Evolutionary conservation across 306 rosid species (phyloP), one percentile per base, ranked within the genome.

Genomic region (Echinosophora koreensis): DNA sequence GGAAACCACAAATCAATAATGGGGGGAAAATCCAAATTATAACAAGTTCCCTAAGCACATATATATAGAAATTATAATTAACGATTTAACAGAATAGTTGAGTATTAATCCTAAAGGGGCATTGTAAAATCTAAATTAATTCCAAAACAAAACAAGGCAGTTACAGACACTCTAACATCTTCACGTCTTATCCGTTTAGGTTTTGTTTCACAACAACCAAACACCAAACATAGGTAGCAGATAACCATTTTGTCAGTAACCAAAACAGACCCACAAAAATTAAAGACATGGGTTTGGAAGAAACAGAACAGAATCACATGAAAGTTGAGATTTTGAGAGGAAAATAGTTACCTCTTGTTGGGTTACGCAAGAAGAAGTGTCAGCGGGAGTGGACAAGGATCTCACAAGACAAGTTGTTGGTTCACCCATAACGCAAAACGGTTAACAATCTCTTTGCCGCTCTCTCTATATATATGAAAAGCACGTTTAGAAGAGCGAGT

Each of bases 311-410:
- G 60, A 80, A 49, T 6, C 17, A 10, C 0, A 50, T 51, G 14
- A 39, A 75, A 68, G 50, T 11, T 32, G 66, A 75, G 35, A 76
- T 4, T 60, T 30, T 37, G 68, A 74, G 38, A 30, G 38, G 6
- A 27, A 5, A 27, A 5, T 10, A 66, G 86, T 71, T 9, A 92
- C 99, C 89, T 89, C 87, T 71, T 77, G 77, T 67, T 78, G 80
- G 13, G 88, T 39, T 59, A 56, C 84, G 69, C 72, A 30, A 12
- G 52, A 30, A 10, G 90, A 82, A 85, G 73, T 55, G 34, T 82
- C 87, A 16, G 87, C 70, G 32, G 93, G 89, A 66, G 76, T 79
- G 30, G 91, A 92, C 71, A 90, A 81, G 13, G 98, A 89, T 58
- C 91, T 87, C 34, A 79, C 68, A 18, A 95, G 89, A 63, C 82